A percentile compares a stretch with the other conserved stretches of the same genome.
Conservation (phyloP, 495 filamentous ascomycete genomes). For the Evansstolkia leycettana region DNA sequence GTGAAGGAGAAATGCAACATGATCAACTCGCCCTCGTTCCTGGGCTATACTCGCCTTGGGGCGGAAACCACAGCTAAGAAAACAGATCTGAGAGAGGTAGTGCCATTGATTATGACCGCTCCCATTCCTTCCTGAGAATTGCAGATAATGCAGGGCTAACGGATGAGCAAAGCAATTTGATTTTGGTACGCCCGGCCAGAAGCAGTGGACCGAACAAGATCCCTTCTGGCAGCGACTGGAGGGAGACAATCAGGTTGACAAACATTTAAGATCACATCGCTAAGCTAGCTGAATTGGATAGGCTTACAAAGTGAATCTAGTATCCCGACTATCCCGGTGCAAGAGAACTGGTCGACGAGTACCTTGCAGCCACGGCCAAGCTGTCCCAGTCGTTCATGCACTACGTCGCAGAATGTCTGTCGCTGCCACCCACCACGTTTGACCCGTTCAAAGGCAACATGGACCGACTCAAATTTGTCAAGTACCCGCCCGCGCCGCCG, state of each 20-base stretch:
- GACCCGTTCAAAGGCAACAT: constrained; percentile 73
- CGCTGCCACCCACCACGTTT: constrained; percentile 60
- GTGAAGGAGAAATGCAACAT: constrained; percentile 76
- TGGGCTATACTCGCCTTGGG: constrained; percentile 37
- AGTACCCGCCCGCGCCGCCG: constrained; percentile 58
- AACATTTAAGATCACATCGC: neutral
- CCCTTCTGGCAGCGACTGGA: constrained; percentile 56
- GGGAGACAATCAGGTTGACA: constrained; percentile 24
- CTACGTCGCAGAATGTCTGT: constrained; percentile 74
- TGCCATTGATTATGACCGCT: neutral
- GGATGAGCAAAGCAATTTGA: constrained; percentile 25
- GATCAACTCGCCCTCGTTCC: constrained; percentile 60
- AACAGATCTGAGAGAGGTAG: constrained; percentile 32
- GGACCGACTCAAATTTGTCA: constrained; percentile 88
- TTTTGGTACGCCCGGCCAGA: constrained; percentile 27
- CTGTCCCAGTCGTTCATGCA: constrained; percentile 65
- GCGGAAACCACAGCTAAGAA: constrained; percentile 33
- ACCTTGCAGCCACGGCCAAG: constrained; percentile 58
- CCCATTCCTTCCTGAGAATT: neutral
- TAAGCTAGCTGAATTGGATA: constrained; percentile 30
- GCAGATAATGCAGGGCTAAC: too few relatives aligned
- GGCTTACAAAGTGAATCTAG: constrained; percentile 11
- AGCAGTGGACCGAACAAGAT: constrained; percentile 44
- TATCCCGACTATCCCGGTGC: constrained; percentile 46
- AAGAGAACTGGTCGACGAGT: constrained; percentile 64